Evolutionary conservation across 1,284 basidiomycete genomes (phyloP), one percentile per base, ranked within the genome.

Genomic region (Pulveroboletus sp.): DNA sequence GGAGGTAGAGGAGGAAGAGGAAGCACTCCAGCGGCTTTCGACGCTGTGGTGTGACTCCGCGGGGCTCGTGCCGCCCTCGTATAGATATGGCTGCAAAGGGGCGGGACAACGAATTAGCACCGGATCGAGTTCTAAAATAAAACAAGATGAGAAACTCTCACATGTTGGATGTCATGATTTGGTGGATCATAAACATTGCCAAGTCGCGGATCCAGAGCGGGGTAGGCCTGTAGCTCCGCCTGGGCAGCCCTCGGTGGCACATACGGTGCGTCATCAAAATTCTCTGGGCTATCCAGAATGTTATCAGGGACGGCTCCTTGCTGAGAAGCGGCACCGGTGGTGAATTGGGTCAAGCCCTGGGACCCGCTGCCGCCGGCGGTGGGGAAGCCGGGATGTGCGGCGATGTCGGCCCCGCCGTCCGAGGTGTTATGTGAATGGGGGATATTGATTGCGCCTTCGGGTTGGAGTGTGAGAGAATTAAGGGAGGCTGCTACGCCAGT

Each of bases 391-490:
- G 60, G 42, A 52, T 61, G 63, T 51, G 60, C 44, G 54, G 66
- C 63, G 53, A 67, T 56, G 45, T 68, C 72, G 59, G 75, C 66
- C 43, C 66, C 69, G 44, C 58, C 53, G 57, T 73, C 72, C 56
- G 70, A 68, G 45, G 67, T 25, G 57, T 68, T 64, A 38, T 59
- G 56, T 44, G 68, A 66, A 48, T 56, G 61, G 22, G 69, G 62
- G 58, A 71, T 63, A 43, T 20, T 62, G 61, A 60, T 51, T 7
- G 56, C 36, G 56, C 61, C 54, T 49, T 56, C 42, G 8, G 45
- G 38, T 9, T 50, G 58, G 15, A 50, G 46, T 52, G 68, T 56
- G 46, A 65, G 60, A 59, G 57, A 57, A 58, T 57, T 49, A 3
- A 49, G 33, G 26, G 59, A 44, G 18, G 49, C 12, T 17, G 56